Evolutionary conservation across 495 filamentous ascomycete species (phyloP).

Genomic region (Penicillium longicatenatum): DNA sequence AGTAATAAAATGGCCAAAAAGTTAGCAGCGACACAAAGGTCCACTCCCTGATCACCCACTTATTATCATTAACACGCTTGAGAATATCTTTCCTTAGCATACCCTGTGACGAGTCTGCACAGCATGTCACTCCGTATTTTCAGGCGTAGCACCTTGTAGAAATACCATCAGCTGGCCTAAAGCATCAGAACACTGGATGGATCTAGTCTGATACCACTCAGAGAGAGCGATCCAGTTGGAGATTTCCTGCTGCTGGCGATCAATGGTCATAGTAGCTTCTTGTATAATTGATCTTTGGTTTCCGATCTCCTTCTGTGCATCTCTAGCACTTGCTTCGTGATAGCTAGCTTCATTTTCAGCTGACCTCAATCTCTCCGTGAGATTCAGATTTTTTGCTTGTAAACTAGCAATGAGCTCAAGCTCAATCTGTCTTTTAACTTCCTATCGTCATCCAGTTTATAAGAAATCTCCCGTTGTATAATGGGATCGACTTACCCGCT

Average conservation of each 20-base stretch:
- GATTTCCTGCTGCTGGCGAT: background rate
- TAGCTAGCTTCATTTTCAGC: background rate
- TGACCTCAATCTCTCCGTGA: background rate
- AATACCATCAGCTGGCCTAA: constrained; percentile 1
- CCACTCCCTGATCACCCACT: no score
- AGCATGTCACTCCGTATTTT: no score
- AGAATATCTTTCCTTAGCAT: no score
- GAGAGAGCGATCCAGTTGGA: constrained; percentile 1
- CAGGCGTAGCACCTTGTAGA: background rate
- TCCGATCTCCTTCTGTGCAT: background rate
- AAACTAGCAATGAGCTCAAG: background rate
- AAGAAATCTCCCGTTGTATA: background rate
- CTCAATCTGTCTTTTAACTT: background rate
- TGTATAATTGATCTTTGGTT: background rate
- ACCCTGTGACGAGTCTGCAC: no score
- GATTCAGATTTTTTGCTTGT: background rate
- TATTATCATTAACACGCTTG: no score
- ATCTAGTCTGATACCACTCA: constrained; percentile 6
- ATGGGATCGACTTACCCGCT: background rate
- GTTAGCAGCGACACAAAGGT: no score
- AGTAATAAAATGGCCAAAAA: no score
- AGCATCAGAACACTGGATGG: constrained; percentile 2
- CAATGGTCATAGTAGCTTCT: background rate
- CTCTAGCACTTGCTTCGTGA: background rate
- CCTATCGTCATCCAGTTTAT: background rate